Evolutionary conservation across 192 early-diverging fungal species (phyloP).

Genomic region (Entophlyctis luteolus): DNA sequence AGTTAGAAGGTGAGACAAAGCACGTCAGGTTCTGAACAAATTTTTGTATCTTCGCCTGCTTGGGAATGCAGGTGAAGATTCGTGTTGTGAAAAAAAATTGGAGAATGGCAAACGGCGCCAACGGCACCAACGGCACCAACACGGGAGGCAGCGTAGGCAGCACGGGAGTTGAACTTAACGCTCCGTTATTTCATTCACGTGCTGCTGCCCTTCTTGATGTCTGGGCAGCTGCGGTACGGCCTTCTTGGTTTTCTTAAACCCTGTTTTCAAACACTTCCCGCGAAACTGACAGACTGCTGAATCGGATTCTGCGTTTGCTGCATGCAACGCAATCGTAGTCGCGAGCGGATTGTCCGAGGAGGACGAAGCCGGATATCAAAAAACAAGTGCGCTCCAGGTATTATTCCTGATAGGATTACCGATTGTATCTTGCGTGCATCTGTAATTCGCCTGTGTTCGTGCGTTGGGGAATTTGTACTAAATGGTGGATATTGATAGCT

Average conservation of each 20-base stretch:
- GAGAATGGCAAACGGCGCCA: too few species aligned
- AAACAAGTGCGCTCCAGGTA: conserved; percentile 58
- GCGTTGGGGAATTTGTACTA: too few species aligned
- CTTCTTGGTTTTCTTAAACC: not conserved
- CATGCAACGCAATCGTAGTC: conserved; percentile 5
- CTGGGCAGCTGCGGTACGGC: not conserved
- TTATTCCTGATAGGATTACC: too few species aligned
- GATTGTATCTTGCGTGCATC: too few species aligned
- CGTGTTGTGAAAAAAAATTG: too few species aligned
- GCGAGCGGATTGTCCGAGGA: conserved; percentile 39
- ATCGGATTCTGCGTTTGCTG: conserved; percentile 10
- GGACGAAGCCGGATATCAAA: conserved; percentile 68
- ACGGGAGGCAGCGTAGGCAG: too few species aligned
- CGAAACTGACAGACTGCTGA: not conserved
- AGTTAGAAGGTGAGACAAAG: too few species aligned
- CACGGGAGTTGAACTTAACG: conserved; percentile 10
- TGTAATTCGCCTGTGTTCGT: too few species aligned
- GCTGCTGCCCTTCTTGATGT: conserved; percentile 2
- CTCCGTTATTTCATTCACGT: conserved; percentile 16
- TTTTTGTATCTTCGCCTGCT: too few species aligned
- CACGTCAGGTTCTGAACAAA: too few species aligned
- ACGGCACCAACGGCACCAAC: too few species aligned
- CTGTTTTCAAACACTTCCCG: not conserved
- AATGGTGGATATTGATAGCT: conserved; percentile 64
- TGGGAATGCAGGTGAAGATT: too few species aligned